These are phyloP conservation scores for Aethionema arabicum DNA, from an alignment of 345 rosid species.

Conservation along the genomic window DNA sequence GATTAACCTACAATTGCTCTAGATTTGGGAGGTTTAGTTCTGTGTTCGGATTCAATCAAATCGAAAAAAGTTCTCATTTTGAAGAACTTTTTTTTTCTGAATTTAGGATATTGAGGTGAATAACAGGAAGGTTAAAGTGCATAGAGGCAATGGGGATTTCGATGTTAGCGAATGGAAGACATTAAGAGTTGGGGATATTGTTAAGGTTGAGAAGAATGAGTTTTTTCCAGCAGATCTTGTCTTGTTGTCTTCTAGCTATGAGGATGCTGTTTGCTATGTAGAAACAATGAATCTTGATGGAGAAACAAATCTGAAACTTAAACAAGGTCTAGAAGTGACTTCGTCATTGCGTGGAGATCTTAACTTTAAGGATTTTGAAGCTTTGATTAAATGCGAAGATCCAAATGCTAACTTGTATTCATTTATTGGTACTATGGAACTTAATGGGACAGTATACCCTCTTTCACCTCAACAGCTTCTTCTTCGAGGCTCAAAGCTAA, in stretches of 20 bases:
- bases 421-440: conserved; percentile 73
- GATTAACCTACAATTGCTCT: conserved; percentile 16
- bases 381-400: conserved; percentile 79
- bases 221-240: conserved; percentile 89
- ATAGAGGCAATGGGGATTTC: conserved; percentile 52
- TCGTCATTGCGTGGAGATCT: conserved; percentile 54
- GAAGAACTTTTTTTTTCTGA: not conserved
- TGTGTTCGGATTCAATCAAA: conserved; percentile 13
- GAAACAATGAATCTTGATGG: conserved; percentile 99
- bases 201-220: conserved; percentile 80
- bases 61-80: not conserved
- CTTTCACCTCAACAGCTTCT: conserved; percentile 90
- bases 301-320: conserved; percentile 87
- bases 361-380: conserved; percentile 58
- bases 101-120: conserved; percentile 81
- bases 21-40: not conserved
- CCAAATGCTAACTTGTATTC: conserved; percentile 93
- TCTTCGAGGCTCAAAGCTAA: conserved; percentile 88
- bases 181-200: conserved; percentile 81
- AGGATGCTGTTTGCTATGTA: conserved; percentile 85
- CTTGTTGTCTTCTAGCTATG: conserved; percentile 82
- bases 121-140: conserved; percentile 69
- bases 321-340: conserved; percentile 80
- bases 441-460: conserved; percentile 55
- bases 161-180: conserved; percentile 60